These are phyloP conservation scores for Cladobotryum mycophilum DNA, from an alignment of 2,329 filamentous ascomycete species.

Conservation along the genomic window DNA sequence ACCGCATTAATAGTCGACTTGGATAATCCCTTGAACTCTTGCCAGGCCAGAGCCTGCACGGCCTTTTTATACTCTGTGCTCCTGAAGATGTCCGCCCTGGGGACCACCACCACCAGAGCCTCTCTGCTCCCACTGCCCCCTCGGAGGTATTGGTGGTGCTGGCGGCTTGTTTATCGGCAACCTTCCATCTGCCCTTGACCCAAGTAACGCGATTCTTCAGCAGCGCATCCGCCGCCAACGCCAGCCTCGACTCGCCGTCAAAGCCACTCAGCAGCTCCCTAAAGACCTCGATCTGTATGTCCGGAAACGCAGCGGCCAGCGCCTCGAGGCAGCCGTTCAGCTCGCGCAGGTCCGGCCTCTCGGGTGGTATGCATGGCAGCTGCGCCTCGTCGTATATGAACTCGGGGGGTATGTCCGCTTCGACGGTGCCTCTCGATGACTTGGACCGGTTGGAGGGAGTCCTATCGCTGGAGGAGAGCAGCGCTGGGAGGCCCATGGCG, in stretches of 20 bases:
- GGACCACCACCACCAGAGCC: slow-evolving; percentile 28
- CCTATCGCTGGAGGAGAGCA: slow-evolving; percentile 39
- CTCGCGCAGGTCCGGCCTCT: slow-evolving; percentile 57
- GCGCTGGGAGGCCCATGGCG: slow-evolving; percentile 44
- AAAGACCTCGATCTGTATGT: slow-evolving; percentile 77
- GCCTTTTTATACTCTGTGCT: slow-evolving; percentile 61
- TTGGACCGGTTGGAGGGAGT: slow-evolving; percentile 25
- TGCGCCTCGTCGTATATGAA: slow-evolving; percentile 54
- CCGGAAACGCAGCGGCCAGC: slow-evolving; percentile 67
- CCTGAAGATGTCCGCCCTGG: slow-evolving; percentile 60
- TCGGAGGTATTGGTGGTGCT: background rate
- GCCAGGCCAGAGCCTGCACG: slow-evolving; percentile 59
- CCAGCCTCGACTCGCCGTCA: slow-evolving; percentile 68
- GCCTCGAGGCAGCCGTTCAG: slow-evolving; percentile 64
- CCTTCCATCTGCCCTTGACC: slow-evolving; percentile 62
- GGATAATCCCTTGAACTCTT: slow-evolving; percentile 70
- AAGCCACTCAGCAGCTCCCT: slow-evolving; percentile 72
- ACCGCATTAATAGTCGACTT: slow-evolving; percentile 71
- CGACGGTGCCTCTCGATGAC: slow-evolving; percentile 15
- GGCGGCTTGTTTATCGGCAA: slow-evolving; percentile 31
- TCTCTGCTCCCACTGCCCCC: slow-evolving; percentile 12
- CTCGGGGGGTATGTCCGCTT: slow-evolving; percentile 27
- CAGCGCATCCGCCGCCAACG: slow-evolving; percentile 70
- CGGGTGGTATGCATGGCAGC: slow-evolving; percentile 40
- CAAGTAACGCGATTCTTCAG: slow-evolving; percentile 65